phyloP scores from a whole-genome alignment of 2,329 filamentous ascomycete species.

The Aureobasidium melanogenum region DNA sequence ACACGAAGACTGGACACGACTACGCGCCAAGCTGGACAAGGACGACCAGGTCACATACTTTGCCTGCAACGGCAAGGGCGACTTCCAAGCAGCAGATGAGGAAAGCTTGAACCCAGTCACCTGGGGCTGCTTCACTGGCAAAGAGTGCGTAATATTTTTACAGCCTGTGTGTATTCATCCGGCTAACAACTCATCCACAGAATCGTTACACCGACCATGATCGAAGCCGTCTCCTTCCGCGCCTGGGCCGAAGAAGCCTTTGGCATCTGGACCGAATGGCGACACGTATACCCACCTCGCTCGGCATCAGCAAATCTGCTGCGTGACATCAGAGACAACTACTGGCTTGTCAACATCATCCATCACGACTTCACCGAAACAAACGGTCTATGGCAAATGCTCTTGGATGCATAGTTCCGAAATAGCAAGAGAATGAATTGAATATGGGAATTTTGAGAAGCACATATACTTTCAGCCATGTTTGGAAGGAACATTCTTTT shows the following conservation, averaged over 20 bases:
- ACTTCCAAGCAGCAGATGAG: conserved; percentile 60
- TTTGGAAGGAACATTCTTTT: too few species aligned
- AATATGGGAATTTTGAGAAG: too few species aligned
- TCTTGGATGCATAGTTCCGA: conserved; percentile 38
- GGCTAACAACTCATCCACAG: background rate
- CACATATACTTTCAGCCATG: too few species aligned
- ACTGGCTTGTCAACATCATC: conserved; percentile 87
- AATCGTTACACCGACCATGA: conserved; percentile 92
- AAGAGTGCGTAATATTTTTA: conserved; percentile 60
- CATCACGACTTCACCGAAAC: conserved; percentile 68
- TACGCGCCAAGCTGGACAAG: conserved; percentile 58
- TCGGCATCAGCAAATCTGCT: conserved; percentile 65
- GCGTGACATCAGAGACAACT: conserved; percentile 55
- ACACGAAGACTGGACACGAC: conserved; percentile 56
- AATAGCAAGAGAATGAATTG: too few species aligned
- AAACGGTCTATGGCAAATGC: conserved; percentile 63
- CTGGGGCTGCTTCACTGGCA: conserved; percentile 90
- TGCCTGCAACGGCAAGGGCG: conserved; percentile 68
- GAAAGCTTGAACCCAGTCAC: conserved; percentile 85
- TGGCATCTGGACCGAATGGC: conserved; percentile 92
- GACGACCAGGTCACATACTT: conserved; percentile 74
- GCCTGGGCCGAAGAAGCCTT: conserved; percentile 96
- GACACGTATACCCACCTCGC: conserved; percentile 70
- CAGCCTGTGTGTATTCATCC: too few species aligned
- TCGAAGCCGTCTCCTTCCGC: conserved; percentile 87